phyloP scores from a whole-genome alignment of 305 asterid species.

The Fraxinus floribunda region DNA sequence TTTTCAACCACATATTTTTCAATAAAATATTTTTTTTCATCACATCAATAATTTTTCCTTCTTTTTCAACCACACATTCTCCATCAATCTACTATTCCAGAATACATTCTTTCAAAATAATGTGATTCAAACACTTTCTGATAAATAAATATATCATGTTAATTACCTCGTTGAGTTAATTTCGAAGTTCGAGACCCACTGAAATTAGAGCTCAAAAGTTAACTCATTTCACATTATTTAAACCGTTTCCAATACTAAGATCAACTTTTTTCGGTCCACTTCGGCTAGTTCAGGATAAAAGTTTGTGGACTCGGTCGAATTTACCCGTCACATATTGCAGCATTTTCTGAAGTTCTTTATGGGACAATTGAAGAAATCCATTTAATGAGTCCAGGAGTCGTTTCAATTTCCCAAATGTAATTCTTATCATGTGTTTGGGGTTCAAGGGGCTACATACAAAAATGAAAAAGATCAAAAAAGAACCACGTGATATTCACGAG shows the following conservation, averaged over 20 bases:
- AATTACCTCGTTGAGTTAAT: too few species aligned
- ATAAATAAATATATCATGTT: too few species aligned
- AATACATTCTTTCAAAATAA: too few species aligned
- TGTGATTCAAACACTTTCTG: too few species aligned
- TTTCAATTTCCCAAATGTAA: background rate
- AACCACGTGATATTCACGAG: background rate
- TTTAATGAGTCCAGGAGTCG: background rate
- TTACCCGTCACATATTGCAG: background rate
- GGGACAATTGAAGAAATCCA: background rate
- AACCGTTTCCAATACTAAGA: background rate
- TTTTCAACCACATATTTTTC: too few species aligned
- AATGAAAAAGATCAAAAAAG: background rate
- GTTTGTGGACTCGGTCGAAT: background rate
- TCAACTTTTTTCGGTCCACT: background rate
- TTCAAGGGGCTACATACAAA: background rate
- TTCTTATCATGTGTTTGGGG: background rate
- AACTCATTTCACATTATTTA: too few species aligned
- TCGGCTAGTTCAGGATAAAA: background rate
- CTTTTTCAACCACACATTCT: too few species aligned
- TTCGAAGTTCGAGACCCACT: too few species aligned
- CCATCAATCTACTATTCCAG: too few species aligned
- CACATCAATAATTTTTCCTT: too few species aligned
- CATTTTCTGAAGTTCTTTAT: background rate
- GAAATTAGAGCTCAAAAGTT: too few species aligned
- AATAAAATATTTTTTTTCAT: too few species aligned